Percentiles rank a stretch among this genome's conserved stretches.
Evolutionary conservation across 2,329 filamentous ascomycete genomes (phyloP).

Genomic region (Fusarium acutatum): DNA sequence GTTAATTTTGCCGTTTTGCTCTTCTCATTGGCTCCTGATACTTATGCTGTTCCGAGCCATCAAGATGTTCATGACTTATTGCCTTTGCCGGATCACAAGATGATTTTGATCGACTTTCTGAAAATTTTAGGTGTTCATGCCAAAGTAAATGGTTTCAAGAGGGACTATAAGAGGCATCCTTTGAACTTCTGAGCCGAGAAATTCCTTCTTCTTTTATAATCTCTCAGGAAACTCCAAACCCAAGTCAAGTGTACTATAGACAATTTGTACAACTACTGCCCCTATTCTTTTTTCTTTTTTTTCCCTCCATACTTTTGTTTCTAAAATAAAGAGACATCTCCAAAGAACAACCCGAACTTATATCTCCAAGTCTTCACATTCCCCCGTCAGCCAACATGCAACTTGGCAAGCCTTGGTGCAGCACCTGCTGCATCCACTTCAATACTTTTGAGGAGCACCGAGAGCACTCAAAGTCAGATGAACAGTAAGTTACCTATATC

Average conservation of each 20-base stretch:
- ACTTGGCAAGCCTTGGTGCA: neutral
- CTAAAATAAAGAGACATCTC: too few relatives aligned
- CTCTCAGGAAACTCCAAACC: neutral
- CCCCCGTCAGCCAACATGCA: neutral
- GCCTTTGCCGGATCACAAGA: neutral
- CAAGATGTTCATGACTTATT: neutral
- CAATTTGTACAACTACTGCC: too few relatives aligned
- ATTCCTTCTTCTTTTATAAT: neutral
- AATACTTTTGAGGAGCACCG: neutral
- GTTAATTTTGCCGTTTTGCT: too few relatives aligned
- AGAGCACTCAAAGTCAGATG: neutral
- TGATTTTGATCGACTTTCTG: neutral
- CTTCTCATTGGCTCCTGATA: neutral
- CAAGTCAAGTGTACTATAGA: neutral
- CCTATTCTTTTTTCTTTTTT: neutral
- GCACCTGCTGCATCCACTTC: neutral
- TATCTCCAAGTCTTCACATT: neutral
- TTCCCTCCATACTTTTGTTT: neutral
- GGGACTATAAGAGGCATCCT: neutral
- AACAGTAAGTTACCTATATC: neutral
- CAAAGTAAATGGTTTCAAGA: too few relatives aligned
- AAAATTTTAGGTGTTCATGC: neutral
- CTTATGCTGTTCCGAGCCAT: too few relatives aligned
- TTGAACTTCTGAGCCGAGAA: neutral
- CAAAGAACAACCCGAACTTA: neutral